Percentiles rank a stretch among this genome's conserved stretches.
Evolutionary conservation across 2,329 filamentous ascomycete species (phyloP).

Genomic region (Microcyclosporella mali): DNA sequence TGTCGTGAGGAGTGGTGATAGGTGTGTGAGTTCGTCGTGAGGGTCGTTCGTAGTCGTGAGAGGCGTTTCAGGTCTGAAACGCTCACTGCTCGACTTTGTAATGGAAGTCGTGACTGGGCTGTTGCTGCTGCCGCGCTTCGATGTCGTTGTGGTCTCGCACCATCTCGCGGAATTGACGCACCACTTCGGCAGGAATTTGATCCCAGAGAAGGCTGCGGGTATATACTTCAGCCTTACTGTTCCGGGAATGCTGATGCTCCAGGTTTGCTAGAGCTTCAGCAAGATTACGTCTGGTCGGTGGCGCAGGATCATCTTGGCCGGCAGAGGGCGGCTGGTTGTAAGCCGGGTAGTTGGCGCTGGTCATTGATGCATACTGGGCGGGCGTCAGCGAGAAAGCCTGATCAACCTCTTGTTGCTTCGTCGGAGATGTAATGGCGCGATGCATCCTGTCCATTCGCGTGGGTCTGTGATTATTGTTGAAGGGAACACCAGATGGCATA

Average conservation of each 20-base stretch:
- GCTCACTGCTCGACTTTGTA: slow-evolving; percentile 15
- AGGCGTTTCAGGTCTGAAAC: background rate
- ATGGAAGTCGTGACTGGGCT: slow-evolving; percentile 13
- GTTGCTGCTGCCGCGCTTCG: slow-evolving; percentile 21
- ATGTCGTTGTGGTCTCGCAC: slow-evolving; percentile 55
- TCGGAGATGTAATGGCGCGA: slow-evolving; percentile 51
- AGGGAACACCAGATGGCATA: slow-evolving; percentile 16
- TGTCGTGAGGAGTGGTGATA: slow-evolving; percentile 11
- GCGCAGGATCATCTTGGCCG: slow-evolving; percentile 19
- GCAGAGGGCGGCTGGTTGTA: slow-evolving; percentile 42
- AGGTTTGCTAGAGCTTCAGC: slow-evolving; percentile 75
- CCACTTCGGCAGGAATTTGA: slow-evolving; percentile 84
- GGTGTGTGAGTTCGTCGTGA: background rate
- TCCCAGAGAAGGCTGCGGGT: slow-evolving; percentile 91
- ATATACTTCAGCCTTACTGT: slow-evolving; percentile 72
- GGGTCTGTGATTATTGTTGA: slow-evolving; percentile 5
- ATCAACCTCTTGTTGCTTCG: slow-evolving; percentile 78
- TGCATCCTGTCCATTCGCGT: slow-evolving; percentile 37
- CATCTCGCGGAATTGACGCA: slow-evolving; percentile 87
- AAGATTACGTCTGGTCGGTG: slow-evolving; percentile 58
- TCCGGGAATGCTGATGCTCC: slow-evolving; percentile 51
- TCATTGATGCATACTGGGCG: slow-evolving; percentile 82
- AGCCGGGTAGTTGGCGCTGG: slow-evolving; percentile 58
- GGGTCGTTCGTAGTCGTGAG: slow-evolving; percentile 7
- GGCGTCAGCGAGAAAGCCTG: slow-evolving; percentile 81